These are phyloP conservation scores for Neurospora tetraspora DNA, from an alignment of 495 filamentous ascomycete species.

Conservation along the genomic window DNA sequence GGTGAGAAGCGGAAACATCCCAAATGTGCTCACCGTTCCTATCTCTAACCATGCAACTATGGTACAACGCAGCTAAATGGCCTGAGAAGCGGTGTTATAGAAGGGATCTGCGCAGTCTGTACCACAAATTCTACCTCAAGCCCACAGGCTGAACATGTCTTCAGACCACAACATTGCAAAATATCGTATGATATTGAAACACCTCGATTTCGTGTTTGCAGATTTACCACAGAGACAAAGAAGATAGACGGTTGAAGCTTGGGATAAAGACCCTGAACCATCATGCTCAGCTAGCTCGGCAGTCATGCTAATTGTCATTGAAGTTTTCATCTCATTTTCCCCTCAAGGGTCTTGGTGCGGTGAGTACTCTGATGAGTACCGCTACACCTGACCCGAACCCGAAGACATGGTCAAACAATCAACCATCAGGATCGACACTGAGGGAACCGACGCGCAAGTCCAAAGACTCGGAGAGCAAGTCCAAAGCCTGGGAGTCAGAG, in stretches of 20 bases:
- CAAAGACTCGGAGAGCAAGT: neutral
- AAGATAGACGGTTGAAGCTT: neutral
- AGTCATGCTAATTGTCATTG: neutral
- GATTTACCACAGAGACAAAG: neutral
- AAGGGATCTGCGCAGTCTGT: neutral
- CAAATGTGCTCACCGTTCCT: neutral
- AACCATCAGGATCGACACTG: neutral
- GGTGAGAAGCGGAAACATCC: neutral
- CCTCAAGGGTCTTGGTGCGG: neutral
- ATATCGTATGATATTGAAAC: neutral
- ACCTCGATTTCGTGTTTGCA: neutral
- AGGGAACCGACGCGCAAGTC: neutral
- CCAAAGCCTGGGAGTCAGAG: neutral
- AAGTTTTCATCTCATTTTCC: neutral
- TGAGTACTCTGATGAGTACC: neutral
- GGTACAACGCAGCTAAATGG: neutral
- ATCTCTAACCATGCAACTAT: neutral
- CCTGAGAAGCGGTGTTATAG: neutral
- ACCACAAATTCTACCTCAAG: neutral
- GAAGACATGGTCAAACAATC: neutral
- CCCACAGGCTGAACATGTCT: neutral
- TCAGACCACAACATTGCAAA: neutral
- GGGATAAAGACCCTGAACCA: neutral
- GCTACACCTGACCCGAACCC: neutral
- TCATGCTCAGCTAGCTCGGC: neutral